These are phyloP conservation scores for Aspergillus homomorphus DNA, from an alignment of 495 filamentous ascomycete genomes.

Conservation along the genomic window DNA sequence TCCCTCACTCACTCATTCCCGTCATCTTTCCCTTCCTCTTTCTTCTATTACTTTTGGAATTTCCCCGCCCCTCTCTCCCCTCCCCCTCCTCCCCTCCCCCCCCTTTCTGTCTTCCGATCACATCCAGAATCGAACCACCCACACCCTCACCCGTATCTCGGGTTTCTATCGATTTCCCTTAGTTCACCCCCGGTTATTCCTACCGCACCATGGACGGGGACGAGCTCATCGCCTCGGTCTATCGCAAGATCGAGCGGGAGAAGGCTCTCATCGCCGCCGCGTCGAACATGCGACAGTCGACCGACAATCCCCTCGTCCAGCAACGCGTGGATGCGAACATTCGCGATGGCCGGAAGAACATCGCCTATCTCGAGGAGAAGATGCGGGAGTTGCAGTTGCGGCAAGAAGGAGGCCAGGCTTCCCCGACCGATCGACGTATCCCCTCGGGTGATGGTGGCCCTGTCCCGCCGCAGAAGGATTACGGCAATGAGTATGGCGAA, in stretches of 20 bases:
- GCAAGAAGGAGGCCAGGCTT: conserved; percentile 48
- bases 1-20: conserved; percentile 5
- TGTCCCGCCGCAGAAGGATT: conserved; percentile 67
- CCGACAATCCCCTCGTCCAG: conserved; percentile 84
- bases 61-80: conserved; percentile 4
- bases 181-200: conserved; percentile 2
- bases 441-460: conserved; percentile 35
- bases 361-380: conserved; percentile 88
- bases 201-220: conserved; percentile 55
- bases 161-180: conserved; percentile 6
- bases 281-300: conserved; percentile 90
- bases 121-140: conserved; percentile 4
- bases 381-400: conserved; percentile 85
- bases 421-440: conserved; percentile 35
- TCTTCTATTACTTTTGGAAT: conserved; percentile 4
- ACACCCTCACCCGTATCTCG: conserved; percentile 5
- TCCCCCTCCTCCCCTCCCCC: conserved; percentile 3
- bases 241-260: conserved; percentile 97
- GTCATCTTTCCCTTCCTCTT: neutral
- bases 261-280: conserved; percentile 93
- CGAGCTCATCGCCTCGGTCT: conserved; percentile 80
- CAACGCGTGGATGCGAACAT: conserved; percentile 88
- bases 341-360: conserved; percentile 86
- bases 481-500: conserved; percentile 54
- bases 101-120: neutral